phyloP scores from a whole-genome alignment of 225 moss, liverwort and hornwort species.

The Climacium dendroides region DNA sequence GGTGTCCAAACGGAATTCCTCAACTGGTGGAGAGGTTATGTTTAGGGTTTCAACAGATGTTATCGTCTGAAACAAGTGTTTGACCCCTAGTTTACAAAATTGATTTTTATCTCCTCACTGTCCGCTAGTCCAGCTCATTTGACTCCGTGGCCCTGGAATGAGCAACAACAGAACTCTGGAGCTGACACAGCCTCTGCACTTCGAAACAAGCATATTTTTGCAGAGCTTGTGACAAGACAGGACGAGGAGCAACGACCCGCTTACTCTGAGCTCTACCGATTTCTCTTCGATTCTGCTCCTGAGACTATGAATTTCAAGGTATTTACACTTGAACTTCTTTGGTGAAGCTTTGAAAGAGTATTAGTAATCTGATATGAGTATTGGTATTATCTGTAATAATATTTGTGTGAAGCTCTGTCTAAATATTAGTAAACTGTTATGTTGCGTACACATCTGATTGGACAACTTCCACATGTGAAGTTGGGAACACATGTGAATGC shows the following conservation, averaged over 20 bases:
- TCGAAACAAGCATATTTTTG: slow-evolving; percentile 15
- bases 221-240: slow-evolving; percentile 14
- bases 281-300: slow-evolving; percentile 6
- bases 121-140: background rate
- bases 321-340: background rate
- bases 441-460: background rate
- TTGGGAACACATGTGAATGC: background rate
- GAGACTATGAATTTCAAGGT: slow-evolving; percentile 1
- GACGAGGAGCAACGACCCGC: background rate
- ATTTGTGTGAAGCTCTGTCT: too few relatives aligned
- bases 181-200: background rate
- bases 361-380: too few relatives aligned
- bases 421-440: background rate
- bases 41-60: background rate
- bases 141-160: background rate
- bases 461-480: background rate
- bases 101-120: background rate
- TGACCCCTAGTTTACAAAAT: background rate
- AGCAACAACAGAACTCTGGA: background rate
- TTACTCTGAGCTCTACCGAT: slow-evolving; percentile 20
- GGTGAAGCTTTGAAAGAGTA: background rate
- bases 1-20: background rate
- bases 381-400: too few relatives aligned
- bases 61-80: background rate
- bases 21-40: too few relatives aligned